These are phyloP conservation scores for Citrus sp. DNA, from an alignment of 345 rosid species.

Conservation along the genomic window DNA sequence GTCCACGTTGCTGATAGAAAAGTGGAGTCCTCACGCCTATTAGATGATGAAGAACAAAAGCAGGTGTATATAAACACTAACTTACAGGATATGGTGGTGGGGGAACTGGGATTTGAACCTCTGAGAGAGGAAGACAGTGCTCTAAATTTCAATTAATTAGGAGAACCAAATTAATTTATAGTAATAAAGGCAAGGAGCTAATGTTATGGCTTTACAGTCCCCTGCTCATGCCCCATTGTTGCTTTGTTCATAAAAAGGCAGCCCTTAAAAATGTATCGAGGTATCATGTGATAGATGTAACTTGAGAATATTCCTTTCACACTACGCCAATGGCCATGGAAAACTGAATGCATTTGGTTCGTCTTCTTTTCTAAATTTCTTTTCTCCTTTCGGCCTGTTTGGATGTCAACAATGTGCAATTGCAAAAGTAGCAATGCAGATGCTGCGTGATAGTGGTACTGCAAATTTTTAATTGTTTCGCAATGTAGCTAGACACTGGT, in stretches of 20 bases:
- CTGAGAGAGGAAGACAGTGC: slow-evolving; percentile 14
- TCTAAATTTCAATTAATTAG: slow-evolving; percentile 25
- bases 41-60: slow-evolving; percentile 22
- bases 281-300: background rate
- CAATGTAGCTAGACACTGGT: background rate
- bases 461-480: background rate
- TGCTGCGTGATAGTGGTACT: too few relatives aligned
- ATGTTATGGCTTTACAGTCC: background rate
- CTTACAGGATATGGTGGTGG: slow-evolving; percentile 4
- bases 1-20: slow-evolving; percentile 11
- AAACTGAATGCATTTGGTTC: background rate
- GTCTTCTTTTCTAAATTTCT: background rate
- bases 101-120: slow-evolving; percentile 22
- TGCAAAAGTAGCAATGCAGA: background rate
- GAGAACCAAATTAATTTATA: slow-evolving; percentile 19
- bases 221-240: background rate
- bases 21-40: slow-evolving; percentile 22
- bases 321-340: background rate
- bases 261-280: background rate
- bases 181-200: background rate
- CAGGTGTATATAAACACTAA: slow-evolving; percentile 14
- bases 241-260: background rate
- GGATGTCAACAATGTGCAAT: background rate
- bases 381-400: background rate
- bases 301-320: background rate